These are phyloP conservation scores for Hibiscus trionum DNA, from an alignment of 345 rosid genomes.

Conservation along the genomic window DNA sequence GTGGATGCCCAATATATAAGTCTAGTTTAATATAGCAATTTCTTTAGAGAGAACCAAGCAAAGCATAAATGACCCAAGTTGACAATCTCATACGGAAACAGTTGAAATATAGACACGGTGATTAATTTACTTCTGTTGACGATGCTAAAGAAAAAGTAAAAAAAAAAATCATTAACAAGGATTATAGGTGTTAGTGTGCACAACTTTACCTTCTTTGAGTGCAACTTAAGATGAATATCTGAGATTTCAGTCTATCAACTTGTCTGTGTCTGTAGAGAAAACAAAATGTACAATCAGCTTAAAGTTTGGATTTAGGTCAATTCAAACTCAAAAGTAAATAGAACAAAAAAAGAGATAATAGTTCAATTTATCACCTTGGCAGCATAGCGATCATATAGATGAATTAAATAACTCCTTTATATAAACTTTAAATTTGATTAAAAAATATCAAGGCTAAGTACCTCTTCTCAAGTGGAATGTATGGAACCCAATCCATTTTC, in stretches of 20 bases:
- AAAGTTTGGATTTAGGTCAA: not conserved
- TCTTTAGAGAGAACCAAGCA: not conserved
- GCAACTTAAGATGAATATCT: conserved; percentile 68
- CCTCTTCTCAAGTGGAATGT: conserved; percentile 85
- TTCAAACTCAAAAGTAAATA: not conserved
- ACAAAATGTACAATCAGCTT: conserved; percentile 8
- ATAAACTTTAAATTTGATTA: not conserved
- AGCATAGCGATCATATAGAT: not conserved
- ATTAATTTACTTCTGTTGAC: not conserved
- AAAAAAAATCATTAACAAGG: not conserved
- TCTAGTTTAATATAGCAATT: not conserved
- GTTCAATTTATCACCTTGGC: not conserved
- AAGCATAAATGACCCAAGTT: not conserved
- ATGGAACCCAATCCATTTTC: conserved; percentile 99
- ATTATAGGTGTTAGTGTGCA: not conserved
- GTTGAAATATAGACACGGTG: not conserved
- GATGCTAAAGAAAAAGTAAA: not conserved
- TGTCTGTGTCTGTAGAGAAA: conserved; percentile 56
- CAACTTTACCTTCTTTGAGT: conserved; percentile 68
- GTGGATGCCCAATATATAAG: not conserved
- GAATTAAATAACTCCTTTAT: not conserved
- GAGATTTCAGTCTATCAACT: conserved; percentile 70
- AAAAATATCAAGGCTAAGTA: conserved; percentile 12
- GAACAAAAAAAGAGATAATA: not conserved
- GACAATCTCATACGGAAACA: not conserved